Conservation (phyloP, 2,329 filamentous ascomycete genomes). For the Capronia americana region DNA sequence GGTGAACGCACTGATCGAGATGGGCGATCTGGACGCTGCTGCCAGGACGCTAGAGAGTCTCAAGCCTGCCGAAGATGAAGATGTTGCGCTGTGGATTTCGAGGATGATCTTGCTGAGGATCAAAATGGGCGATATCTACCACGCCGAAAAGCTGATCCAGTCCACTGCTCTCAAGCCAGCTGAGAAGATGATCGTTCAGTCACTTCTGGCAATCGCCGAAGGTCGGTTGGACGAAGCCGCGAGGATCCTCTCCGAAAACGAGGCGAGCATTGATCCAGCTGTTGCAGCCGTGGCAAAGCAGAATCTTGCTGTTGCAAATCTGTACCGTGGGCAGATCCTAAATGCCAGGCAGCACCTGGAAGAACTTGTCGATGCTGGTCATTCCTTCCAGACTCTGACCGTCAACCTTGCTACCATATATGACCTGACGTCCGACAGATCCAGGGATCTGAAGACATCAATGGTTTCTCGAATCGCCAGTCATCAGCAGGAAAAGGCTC, state of each 20-base stretch:
- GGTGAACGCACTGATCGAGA: constrained; percentile 62
- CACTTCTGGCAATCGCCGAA: constrained; percentile 79
- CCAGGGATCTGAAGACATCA: constrained; percentile 70
- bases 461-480: constrained; percentile 74
- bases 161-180: constrained; percentile 48
- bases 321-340: constrained; percentile 79
- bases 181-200: constrained; percentile 57
- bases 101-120: constrained; percentile 72
- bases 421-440: constrained; percentile 83
- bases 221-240: constrained; percentile 70
- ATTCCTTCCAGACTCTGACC: constrained; percentile 77
- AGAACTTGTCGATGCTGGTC: constrained; percentile 65
- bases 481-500: constrained; percentile 59
- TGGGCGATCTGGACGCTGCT: constrained; percentile 85
- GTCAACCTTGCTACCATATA: constrained; percentile 93
- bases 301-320: constrained; percentile 81
- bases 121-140: constrained; percentile 75
- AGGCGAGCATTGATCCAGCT: constrained; percentile 43
- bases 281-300: constrained; percentile 75
- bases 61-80: constrained; percentile 43
- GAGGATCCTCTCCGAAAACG: constrained; percentile 20
- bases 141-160: constrained; percentile 65
- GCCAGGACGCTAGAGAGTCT: constrained; percentile 73
- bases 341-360: constrained; percentile 74
- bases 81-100: constrained; percentile 40